Percentiles rank a stretch among this genome's conserved stretches.
Evolutionary conservation across 2,329 filamentous ascomycete species (phyloP).

Genomic region (Leptographium galeiforme): DNA sequence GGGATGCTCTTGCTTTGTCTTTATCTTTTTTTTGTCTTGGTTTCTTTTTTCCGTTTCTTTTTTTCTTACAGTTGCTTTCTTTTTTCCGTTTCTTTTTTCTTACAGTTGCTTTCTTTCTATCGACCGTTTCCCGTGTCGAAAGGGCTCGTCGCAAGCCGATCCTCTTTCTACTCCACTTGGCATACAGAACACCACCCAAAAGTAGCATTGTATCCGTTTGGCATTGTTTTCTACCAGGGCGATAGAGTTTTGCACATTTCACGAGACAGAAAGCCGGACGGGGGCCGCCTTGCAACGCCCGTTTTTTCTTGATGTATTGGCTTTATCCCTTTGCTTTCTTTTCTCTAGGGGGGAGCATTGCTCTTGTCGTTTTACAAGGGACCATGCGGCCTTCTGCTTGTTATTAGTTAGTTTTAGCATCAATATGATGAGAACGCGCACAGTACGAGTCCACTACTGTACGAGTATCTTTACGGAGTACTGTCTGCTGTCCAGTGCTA

Average conservation of each 20-base stretch:
- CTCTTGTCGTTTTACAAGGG: neutral
- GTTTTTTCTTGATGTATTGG: neutral
- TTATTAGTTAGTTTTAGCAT: neutral
- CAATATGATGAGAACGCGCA: neutral
- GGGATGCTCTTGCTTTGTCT: constrained; percentile 3
- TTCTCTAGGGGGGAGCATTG: neutral
- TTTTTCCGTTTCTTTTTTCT: constrained; percentile 2
- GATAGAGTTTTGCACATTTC: neutral
- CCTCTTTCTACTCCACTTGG: neutral
- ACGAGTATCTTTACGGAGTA: no score
- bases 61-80: no score
- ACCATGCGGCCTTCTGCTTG: neutral
- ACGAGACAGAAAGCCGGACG: neutral
- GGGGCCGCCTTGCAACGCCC: neutral
- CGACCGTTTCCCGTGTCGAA: neutral
- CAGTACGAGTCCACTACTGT: neutral
- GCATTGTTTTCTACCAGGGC: neutral
- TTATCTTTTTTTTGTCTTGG: neutral
- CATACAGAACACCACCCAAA: neutral
- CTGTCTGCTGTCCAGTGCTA: neutral
- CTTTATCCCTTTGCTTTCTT: neutral
- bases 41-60: constrained; percentile 4
- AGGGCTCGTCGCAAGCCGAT: no score
- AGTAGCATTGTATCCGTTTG: neutral
- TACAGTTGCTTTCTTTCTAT: neutral